Evolutionary conservation across 768 basidiomycete genomes (phyloP), one percentile per base, ranked within the genome.

Genomic region (Leccinum variicolor): DNA sequence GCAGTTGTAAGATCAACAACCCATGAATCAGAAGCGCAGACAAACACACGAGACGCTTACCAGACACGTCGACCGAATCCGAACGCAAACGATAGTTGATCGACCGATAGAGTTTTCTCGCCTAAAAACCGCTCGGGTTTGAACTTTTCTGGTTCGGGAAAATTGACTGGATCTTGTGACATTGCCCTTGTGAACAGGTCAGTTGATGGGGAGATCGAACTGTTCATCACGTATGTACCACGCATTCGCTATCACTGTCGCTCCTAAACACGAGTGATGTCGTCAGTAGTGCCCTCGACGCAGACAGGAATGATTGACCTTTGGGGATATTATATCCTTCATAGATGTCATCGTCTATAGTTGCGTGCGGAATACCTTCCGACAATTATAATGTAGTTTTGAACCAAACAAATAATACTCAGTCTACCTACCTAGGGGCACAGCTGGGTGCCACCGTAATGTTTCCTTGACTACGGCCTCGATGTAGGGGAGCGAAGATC

Each of bases 291-390:
- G 3, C 19, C 33, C 25, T 58, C 46, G 48, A 6, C 46, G 47
- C 21, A 43, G 48, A 23, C 13, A 48, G 31, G 45, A 31, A 50
- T 7, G 25, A 33, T 29, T 77, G 68, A 62, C 81, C 83, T 60
- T 76, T 74, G 9, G 84, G 82, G 45, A 86, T 85, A 5, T 79
- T 60, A 55, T 80, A 79, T 23, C 77, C 75, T 48, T 74, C 66
- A 56, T 80, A 79, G 17, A 73, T 55, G 50, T 77, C 79, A 54
- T 79, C 77, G 33, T 73, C 63, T 3, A 75, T 75, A 3, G 65
- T 58, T 11, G 64, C 60, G 51, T 75, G 75, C 6, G 72, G 69
- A n/a, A 73, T 52, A 7, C 68, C 72, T 68, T 43, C 21, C 19
- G 28, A n/a, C 4, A 9, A 57, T 50, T 33, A 50, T 41, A 41